These are phyloP conservation scores for Magnaporthales sp. DNA, from an alignment of 2,329 filamentous ascomycete genomes.

Conservation along the genomic window DNA sequence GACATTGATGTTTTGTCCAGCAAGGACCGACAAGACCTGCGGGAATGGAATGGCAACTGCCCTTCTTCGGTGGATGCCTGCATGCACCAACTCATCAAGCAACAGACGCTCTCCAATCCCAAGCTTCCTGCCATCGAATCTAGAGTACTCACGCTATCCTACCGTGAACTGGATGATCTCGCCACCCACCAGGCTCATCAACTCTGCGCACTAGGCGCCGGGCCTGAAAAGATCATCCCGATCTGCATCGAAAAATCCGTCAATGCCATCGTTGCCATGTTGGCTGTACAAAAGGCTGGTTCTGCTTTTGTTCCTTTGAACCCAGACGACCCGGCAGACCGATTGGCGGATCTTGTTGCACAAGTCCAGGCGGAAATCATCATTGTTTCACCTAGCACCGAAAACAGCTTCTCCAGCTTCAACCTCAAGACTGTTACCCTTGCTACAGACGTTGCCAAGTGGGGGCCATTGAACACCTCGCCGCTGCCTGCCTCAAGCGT, in stretches of 20 bases:
- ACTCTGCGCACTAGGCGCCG: slow-evolving; percentile 1
- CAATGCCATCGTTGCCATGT: slow-evolving; percentile 11
- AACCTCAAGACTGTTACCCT: background rate
- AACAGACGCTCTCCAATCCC: background rate
- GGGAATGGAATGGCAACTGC: background rate
- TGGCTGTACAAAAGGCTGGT: slow-evolving; percentile 15
- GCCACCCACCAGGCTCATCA: slow-evolving; percentile 7
- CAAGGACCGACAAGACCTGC: background rate
- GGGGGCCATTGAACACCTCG: background rate
- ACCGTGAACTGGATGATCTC: background rate
- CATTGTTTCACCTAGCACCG: background rate
- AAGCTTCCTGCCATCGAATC: background rate
- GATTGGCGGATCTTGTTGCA: slow-evolving; percentile 10
- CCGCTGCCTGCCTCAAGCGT: background rate
- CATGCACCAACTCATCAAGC: background rate
- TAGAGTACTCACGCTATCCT: background rate
- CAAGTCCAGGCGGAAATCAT: slow-evolving; percentile 6
- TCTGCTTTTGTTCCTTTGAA: slow-evolving; percentile 13
- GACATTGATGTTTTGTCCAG: background rate
- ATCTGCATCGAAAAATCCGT: slow-evolving; percentile 1
- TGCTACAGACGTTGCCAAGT: background rate
- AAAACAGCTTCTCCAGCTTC: too few species aligned
- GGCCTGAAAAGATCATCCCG: background rate
- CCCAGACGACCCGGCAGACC: slow-evolving; percentile 10
- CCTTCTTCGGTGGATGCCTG: background rate